Evolutionary conservation across 345 rosid species (phyloP), one percentile per base, ranked within the genome.

Genomic region (Dovyalis caffra): DNA sequence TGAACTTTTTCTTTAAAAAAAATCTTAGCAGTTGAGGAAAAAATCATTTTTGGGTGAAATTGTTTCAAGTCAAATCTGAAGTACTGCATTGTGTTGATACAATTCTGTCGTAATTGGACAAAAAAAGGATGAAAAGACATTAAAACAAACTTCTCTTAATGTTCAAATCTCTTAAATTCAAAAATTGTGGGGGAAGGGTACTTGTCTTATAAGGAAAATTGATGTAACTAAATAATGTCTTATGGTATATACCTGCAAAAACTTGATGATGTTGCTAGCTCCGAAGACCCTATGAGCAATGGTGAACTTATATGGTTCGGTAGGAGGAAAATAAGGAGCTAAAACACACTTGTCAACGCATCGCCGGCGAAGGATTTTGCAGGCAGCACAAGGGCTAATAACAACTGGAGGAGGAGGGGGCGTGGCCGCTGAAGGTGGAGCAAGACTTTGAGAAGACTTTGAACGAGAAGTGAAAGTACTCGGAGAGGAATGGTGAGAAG

Each of bases 261-360:
- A 77, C 79, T 85, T 90, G 83, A 88, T 85, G 84, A 88, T 86
- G 75, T 90, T 88, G 76, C 88, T 86, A 25, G 92, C 92, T 11
- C 94, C 94, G 33, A 87, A 90, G 68, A 88, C 90, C 37, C 90
- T 53, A 37, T 90, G 94, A 74, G 90, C 92, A 75, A 86, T 88
- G 85, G 89, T 79, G 86, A 90, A 90, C 83, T 90, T 90, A 26
- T 71, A 73, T 1, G 94, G 90, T 31, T 88, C 92, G 12, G 88
- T 83, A 25, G 94, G 94, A 12, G 94, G 94, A 68, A 90, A 90
- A 73, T 88, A 90, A 21, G 94, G 92, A n/a, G 94, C 94, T 4
- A 90, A 67, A 34, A 88, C 80, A 65, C 94, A 90, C 61, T 88
- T 90, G 4, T 88, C 90, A 0, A 73, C 85, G 69, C 94, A 90